Conservation (phyloP, 495 filamentous ascomycete genomes). For the Penicillium angulare region DNA sequence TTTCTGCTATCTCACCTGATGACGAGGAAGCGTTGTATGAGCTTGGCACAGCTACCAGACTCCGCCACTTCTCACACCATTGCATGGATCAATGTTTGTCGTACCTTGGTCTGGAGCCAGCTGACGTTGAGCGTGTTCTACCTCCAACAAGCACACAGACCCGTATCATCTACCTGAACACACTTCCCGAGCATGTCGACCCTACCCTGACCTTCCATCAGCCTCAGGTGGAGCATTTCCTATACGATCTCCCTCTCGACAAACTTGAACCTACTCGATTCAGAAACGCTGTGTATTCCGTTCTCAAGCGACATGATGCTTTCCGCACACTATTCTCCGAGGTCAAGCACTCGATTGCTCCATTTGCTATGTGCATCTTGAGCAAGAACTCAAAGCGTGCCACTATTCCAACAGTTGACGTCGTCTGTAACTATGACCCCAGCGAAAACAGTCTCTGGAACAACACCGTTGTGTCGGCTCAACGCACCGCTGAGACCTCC, state of each 20-base stretch:
- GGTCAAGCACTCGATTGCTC: not conserved
- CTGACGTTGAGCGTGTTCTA: conserved; percentile 60
- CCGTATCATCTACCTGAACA: conserved; percentile 56
- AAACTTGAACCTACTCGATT: not conserved
- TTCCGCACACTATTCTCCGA: not conserved
- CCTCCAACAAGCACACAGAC: conserved; percentile 75
- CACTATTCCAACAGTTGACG: not conserved
- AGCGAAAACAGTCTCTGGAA: not conserved
- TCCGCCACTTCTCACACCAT: not conserved
- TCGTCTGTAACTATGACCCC: not conserved
- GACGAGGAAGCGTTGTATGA: not conserved
- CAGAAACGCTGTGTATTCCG: not conserved
- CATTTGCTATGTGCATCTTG: not conserved
- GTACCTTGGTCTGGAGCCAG: conserved; percentile 18
- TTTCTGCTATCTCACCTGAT: not conserved
- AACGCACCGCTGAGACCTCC: not conserved
- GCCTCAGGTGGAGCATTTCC: not conserved
- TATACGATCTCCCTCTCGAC: not conserved
- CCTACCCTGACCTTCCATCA: not conserved
- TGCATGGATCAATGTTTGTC: not conserved
- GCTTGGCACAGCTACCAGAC: not conserved
- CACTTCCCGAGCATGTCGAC: not conserved
- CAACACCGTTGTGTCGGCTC: not conserved
- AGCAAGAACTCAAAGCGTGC: not conserved
- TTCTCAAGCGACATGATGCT: not conserved